These are phyloP conservation scores for Candida germanica DNA, from an alignment of 805 yeast species.

Conservation along the genomic window DNA sequence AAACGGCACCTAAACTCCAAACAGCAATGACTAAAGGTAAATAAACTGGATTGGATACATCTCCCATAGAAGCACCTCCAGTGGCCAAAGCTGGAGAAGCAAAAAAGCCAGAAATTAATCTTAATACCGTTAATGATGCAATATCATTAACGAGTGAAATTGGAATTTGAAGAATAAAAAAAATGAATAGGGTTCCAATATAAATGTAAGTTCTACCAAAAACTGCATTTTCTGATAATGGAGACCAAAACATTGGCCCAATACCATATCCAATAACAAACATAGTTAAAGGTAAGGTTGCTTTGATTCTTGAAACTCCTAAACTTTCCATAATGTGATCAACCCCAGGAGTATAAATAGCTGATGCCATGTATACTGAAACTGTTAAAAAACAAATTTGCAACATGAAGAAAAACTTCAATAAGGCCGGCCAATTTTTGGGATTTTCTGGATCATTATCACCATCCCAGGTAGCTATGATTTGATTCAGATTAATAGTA, in stretches of 20 bases:
- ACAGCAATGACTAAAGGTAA: slow-evolving; percentile 45
- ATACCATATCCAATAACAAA: slow-evolving; percentile 61
- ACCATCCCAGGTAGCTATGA: slow-evolving; percentile 1
- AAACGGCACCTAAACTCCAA: slow-evolving; percentile 56
- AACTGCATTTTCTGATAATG: slow-evolving; percentile 53
- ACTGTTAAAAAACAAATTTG: slow-evolving; percentile 8
- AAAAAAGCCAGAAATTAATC: slow-evolving; percentile 53
- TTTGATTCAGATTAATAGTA: no score
- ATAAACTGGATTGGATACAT: slow-evolving; percentile 40
- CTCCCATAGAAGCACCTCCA: slow-evolving; percentile 56
- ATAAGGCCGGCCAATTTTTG: slow-evolving; percentile 47
- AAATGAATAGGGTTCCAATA: slow-evolving; percentile 43
- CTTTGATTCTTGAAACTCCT: slow-evolving; percentile 40
- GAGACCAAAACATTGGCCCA: slow-evolving; percentile 58
- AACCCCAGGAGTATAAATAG: slow-evolving; percentile 53
- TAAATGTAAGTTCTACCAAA: slow-evolving; percentile 55
- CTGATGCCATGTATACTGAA: slow-evolving; percentile 57
- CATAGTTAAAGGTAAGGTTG: slow-evolving; percentile 50
- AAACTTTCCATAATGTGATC: slow-evolving; percentile 44
- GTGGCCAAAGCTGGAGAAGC: slow-evolving; percentile 55
- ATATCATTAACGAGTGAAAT: slow-evolving; percentile 50
- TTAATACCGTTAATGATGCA: slow-evolving; percentile 47
- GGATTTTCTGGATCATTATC: slow-evolving; percentile 55
- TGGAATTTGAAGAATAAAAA: slow-evolving; percentile 53
- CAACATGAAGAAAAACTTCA: slow-evolving; percentile 38